Base-by-base conservation (phyloP, 208 protist genomes). In the Wallacemonas rigidus region DNA sequence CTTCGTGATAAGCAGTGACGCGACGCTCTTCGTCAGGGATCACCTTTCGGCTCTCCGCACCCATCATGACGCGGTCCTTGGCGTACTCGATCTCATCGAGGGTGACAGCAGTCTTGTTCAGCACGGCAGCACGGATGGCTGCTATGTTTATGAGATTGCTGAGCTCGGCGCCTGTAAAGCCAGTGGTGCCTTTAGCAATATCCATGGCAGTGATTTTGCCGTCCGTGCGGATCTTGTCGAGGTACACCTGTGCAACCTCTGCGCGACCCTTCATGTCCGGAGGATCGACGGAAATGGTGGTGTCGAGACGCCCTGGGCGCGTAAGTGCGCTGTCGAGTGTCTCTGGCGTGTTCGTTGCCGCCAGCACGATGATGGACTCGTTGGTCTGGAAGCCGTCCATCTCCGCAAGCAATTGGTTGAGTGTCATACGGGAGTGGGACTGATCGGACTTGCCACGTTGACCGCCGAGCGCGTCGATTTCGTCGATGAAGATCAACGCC, bases 401-500 rank as follows among this genome's bases (percentile, higher is more conserved):
- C 78, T 99, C 97, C 17, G 95, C 86, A 11, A 99, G 79, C 51
- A 99, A 93, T 87, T 99, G 98, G 79, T 99, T 99, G 54, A 99
- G 88, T 38, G 98, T 98, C 93, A 98, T 97, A 26, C 91, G 87
- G 3, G 88, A 93, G 57, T 90, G 85, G 7, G 80, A 68, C 62
- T 90, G 83, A 72, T 97, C 92, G 17, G 53, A 72, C 40, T 81
- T 56, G 45, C 82, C 86, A 65, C 97, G 86, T 51, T 83, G 89
- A 17, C 86, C 88, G 12, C 97, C 98, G 8, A 99, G 82, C 0
- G 97, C 95, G 79, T 99, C 98, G 69, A 99, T 98, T 81, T 99
- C 98, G 87, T 99, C 98, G 54, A 99, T 99, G 77, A 99, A 99
- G 55, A 99, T 98, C 64, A 99, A 95, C 56, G 97, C 96, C 41